Base-by-base conservation (phyloP, 163 green algal genomes). In the Chlamydomonas reinhardtii region DNA sequence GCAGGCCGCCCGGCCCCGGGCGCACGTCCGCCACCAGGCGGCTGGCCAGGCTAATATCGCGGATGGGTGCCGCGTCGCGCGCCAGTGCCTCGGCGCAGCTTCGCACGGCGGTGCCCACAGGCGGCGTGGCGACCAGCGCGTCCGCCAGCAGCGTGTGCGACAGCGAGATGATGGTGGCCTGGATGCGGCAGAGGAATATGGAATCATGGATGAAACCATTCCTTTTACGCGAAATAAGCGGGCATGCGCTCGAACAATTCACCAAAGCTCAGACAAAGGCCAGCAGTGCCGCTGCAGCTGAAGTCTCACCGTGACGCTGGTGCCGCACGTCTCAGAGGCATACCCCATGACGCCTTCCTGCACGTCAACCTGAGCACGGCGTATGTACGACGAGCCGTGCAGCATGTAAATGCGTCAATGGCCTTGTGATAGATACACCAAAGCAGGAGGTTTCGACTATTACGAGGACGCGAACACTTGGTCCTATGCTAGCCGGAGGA, bases 111-210 rank as follows among this genome's bases (percentile, higher is more conserved):
- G 77, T 84, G 65, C 77, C 77, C 29, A 66, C 19, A 43, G 77
- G 77, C 16, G 77, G 77, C 24, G 31, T 25, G 62, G n/a, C 31
- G 48, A 27, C n/a, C 2, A 84, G 65, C 0, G 77, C 65, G 24
- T 84, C 77, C 24, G 69, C 43, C n/a, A 84, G 77, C 14, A 76
- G 48, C 43, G 77, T 84, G 48, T 74, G 43, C 20, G 77, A 84
- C 6, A 84, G 77, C 17, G 65, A 76, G 19, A 84, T 76, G n/a
- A 84, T 68, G 43, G 77, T 84, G 66, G 77, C 77, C 77, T 84
- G 77, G 4, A n/a, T 43, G 43, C 17, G 65, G 77, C 25, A 20
- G 76, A n/a, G n/a, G n/a, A n/a, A n/a, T n/a, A n/a, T n/a, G n/a
- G n/a, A n/a, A n/a, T n/a, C n/a, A n/a, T n/a, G n/a, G n/a, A n/a